These are phyloP conservation scores for Bacidia gigantensis DNA, from an alignment of 495 filamentous ascomycete species.

Conservation along the genomic window DNA sequence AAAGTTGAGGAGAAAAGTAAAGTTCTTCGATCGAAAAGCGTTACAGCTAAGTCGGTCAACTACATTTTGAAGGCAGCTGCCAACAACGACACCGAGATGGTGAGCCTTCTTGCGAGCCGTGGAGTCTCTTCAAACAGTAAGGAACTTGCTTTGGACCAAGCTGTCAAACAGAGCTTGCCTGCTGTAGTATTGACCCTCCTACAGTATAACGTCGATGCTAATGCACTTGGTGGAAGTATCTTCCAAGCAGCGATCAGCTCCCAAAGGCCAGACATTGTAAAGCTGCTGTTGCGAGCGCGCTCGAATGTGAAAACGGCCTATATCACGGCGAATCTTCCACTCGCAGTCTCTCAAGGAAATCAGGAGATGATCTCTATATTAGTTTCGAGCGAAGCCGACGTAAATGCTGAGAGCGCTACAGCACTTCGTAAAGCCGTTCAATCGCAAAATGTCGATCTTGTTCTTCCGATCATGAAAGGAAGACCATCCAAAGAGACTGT, in stretches of 20 bases:
- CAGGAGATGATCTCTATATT: slow-evolving; percentile 8
- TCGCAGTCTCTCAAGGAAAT: slow-evolving; percentile 4
- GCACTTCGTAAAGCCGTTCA: slow-evolving; percentile 12
- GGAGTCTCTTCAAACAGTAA: background rate
- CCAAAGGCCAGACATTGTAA: slow-evolving; percentile 9
- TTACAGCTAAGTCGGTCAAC: background rate
- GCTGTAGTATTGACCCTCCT: slow-evolving; percentile 3
- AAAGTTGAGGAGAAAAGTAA: slow-evolving; percentile 4
- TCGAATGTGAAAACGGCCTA: background rate
- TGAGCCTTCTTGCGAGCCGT: slow-evolving; percentile 5
- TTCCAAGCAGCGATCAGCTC: slow-evolving; percentile 7
- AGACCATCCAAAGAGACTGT: background rate
- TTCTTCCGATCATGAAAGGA: slow-evolving; percentile 12
- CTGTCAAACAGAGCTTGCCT: slow-evolving; percentile 10
- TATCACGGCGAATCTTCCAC: slow-evolving; percentile 2
- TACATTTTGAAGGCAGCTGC: slow-evolving; percentile 4
- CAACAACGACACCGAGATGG: slow-evolving; percentile 11
- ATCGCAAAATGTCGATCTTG: slow-evolving; percentile 8
- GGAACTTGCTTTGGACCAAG: slow-evolving; percentile 6
- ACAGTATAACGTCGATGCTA: slow-evolving; percentile 9
- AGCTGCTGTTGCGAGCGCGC: slow-evolving; percentile 8
- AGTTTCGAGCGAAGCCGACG: slow-evolving; percentile 8
- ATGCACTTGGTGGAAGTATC: slow-evolving; percentile 4
- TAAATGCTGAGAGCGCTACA: background rate
- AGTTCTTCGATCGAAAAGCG: background rate